These are phyloP conservation scores for Kockovaella imperatae DNA, from an alignment of 768 basidiomycete species.

Conservation along the genomic window DNA sequence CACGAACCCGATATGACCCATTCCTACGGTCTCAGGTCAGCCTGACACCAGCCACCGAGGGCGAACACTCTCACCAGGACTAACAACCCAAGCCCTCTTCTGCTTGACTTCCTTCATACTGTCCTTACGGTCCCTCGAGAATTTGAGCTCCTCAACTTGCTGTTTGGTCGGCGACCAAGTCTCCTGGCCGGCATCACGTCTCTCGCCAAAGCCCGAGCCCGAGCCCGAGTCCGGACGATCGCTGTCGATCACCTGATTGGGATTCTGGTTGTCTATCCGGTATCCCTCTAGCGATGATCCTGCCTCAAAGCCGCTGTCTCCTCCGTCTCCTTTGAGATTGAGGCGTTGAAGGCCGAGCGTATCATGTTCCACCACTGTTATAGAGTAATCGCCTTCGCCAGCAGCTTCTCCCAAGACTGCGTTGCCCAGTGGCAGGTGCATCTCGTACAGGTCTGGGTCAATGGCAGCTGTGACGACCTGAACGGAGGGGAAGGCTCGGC, in stretches of 20 bases:
- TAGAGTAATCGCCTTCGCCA: constrained; percentile 37
- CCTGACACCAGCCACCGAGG: background rate
- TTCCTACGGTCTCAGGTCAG: constrained; percentile 10
- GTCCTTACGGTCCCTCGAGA: constrained; percentile 35
- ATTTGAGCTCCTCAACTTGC: constrained; percentile 24
- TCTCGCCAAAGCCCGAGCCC: no score
- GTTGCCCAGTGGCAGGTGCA: constrained; percentile 21
- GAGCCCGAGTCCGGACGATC: no score
- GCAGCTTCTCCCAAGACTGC: constrained; percentile 30
- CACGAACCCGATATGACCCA: constrained; percentile 35
- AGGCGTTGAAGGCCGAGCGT: no score
- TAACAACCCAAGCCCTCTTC: constrained; percentile 41
- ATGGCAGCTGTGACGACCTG: constrained; percentile 76
- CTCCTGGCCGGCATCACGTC: no score
- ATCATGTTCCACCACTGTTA: constrained; percentile 9
- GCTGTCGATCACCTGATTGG: no score
- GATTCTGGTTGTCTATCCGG: no score
- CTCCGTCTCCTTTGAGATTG: no score
- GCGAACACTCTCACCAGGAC: constrained; percentile 28
- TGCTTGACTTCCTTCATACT: constrained; percentile 29
- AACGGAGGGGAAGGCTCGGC: constrained; percentile 75
- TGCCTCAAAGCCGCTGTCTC: no score
- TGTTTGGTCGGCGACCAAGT: no score
- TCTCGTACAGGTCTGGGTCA: constrained; percentile 66
- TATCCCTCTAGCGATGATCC: no score